Evolutionary conservation across 345 rosid genomes (phyloP), one percentile per base, ranked within the genome.

Genomic region (Arabis hirsuta): DNA sequence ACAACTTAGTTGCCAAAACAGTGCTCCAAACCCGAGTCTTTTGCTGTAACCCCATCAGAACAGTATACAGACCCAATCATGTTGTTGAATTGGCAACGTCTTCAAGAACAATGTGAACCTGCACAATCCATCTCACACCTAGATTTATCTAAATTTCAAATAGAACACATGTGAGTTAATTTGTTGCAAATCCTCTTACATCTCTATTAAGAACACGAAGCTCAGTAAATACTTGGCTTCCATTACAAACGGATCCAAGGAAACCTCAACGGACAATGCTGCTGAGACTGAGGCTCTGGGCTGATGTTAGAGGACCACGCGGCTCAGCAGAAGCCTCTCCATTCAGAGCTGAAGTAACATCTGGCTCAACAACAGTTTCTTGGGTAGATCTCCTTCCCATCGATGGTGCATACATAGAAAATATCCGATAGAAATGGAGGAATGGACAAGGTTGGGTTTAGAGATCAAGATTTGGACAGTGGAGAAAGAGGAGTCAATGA

Each of bases 61-160:
- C 92, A 96, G 80, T 86, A 85, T 24, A 96, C 86, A 2, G 99
- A 88, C 22, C 99, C 99, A 76, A 96, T 87, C 88, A 96, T 80
- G 78, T 90, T 96, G 83, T 84, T 89, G 83, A 84, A 87, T 66
- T 92, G 82, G 92, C 99, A 67, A 87, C 94, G 31, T 97, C 98
- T 86, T 96, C 99, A 67, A 96, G 83, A 63, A 96, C 98, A 78
- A 96, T 84, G 26, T 98, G 97, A 26, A 96, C 99, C 99, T 96
- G 69, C 51, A 77, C 75, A 77, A 69, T 34, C 65, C 78, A 69
- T 69, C 46, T 52, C 38, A 46, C 45, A 61, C 24, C 80, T 62
- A 72, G 74, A 16, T 62, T 16, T 48, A 53, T 54, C 14, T 39
- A 69, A 60, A 70, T 34, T 3, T 51, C 56, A 60, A 16, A 72